Evolutionary conservation across 2,329 filamentous ascomycete genomes (phyloP).

Genomic region (Fusarium clavum): DNA sequence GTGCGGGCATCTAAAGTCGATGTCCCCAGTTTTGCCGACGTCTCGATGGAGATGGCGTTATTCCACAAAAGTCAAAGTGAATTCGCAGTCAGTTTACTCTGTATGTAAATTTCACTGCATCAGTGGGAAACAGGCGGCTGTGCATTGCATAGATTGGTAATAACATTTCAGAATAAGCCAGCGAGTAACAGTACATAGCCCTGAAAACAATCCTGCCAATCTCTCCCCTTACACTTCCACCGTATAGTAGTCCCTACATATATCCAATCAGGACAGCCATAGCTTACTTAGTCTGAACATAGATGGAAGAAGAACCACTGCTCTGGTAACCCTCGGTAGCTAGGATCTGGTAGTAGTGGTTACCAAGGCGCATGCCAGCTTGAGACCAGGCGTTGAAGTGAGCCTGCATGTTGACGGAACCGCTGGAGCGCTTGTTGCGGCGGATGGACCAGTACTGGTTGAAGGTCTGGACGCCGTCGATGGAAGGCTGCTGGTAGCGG

Average conservation of each 20-base stretch:
- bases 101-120: background rate
- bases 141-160: background rate
- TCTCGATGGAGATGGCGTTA: background rate
- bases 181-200: background rate
- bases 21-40: background rate
- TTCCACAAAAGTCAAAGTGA: background rate
- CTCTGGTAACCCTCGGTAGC: conserved; percentile 28
- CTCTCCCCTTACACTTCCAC: background rate
- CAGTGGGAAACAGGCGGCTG: background rate
- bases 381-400: conserved; percentile 18
- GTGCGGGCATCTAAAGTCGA: background rate
- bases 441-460: conserved; percentile 29
- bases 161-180: background rate
- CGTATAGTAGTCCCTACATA: background rate
- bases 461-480: conserved; percentile 5
- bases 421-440: conserved; percentile 15
- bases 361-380: conserved; percentile 18
- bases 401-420: conserved; percentile 18
- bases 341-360: conserved; percentile 22
- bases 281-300: conserved; percentile 15
- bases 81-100: background rate
- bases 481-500: conserved; percentile 5
- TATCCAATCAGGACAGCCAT: background rate
- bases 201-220: background rate
- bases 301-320: conserved; percentile 17